Percentiles rank a stretch among this genome's conserved stretches.
Evolutionary conservation across 768 basidiomycete genomes (phyloP).

Genomic region (Fomitopsis pulvina): DNA sequence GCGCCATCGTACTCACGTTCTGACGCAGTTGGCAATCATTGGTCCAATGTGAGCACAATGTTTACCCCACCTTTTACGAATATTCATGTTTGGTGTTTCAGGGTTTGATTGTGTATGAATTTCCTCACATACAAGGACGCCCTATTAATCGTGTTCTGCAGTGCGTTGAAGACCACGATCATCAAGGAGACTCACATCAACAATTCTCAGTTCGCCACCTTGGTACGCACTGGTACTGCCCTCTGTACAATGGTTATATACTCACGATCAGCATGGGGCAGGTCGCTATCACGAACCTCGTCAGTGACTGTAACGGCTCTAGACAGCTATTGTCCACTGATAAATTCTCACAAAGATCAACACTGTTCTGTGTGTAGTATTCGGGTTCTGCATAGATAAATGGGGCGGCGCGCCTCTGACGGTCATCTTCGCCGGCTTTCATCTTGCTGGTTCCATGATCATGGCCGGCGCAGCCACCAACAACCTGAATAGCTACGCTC

Average conservation of each 20-base stretch:
- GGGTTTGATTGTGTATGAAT: constrained; percentile 32
- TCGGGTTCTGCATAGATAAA: constrained; percentile 37
- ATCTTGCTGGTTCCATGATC: constrained; percentile 29
- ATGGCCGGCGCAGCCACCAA: constrained; percentile 34
- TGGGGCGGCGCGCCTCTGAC: constrained; percentile 33
- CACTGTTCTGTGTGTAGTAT: constrained; percentile 34
- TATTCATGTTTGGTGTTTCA: constrained; percentile 8
- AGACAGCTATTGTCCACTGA: not conserved
- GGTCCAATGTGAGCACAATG: constrained; percentile 31
- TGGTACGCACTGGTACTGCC: constrained; percentile 18
- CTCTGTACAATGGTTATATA: not conserved
- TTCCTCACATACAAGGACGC: not conserved
- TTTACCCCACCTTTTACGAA: not conserved
- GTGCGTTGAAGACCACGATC: constrained; percentile 36
- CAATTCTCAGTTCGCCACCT: constrained; percentile 37
- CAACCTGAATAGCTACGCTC: constrained; percentile 31
- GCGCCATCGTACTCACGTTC: not conserved
- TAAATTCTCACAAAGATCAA: too few relatives aligned
- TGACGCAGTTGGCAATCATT: constrained; percentile 33
- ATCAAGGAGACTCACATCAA: constrained; percentile 35
- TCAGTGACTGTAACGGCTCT: constrained; percentile 8
- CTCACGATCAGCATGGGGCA: constrained; percentile 5
- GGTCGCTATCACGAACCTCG: constrained; percentile 33
- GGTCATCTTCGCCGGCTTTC: constrained; percentile 31
- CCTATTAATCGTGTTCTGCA: constrained; percentile 6